Evolutionary conservation across 2,329 filamentous ascomycete genomes (phyloP), one percentile per base, ranked within the genome.

Genomic region (Verticillium nonalfalfae): DNA sequence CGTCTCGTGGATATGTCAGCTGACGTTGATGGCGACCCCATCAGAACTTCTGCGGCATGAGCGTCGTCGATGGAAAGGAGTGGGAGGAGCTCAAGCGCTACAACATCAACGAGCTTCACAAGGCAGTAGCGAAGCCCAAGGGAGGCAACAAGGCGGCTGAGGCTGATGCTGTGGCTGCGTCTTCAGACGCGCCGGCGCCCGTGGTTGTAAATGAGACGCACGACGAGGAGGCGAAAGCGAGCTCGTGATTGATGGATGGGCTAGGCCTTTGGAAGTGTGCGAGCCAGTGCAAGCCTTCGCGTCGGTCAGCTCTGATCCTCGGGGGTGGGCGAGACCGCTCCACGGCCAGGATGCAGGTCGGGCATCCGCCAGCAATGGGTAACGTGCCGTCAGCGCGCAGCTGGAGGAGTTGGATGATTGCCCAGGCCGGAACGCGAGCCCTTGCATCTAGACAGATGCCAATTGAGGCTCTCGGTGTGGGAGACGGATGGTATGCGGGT

Each of bases 81-180:
- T 95, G 88, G 81, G 89, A 92, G 58, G 78, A 79, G 56, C 79
- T 93, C 63, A 93, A 91, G 76, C 84, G 86, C 66, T 94, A 87
- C 76, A 95, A 95, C 72, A 75, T 96, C 45, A 85, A 88, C 61
- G 90, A 92, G 73, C 82, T 94, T 31, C 90, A 90, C 71, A 78
- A 79, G 61, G 65, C 68, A 35, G 31, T 26, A 52, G 45, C 45
- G 18, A 52, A 52, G 45, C 45, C 45, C 18, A 52, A 52, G 45
- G 45, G 21, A 11, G 18, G 9, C 4, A 18, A 13, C 45, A 52
- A 52, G 18, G 18, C 18, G 45, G 10, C 45, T 21, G 18, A 52
- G 18, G 15, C 45, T 21, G 18, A 52, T 10, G 15, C 45, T 21
- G 18, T 11, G 45, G 35, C 45, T 21, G 18, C n/a, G 45, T 21